Evolutionary conservation across 768 basidiomycete species (phyloP), one percentile per base, ranked within the genome.

Genomic region (Krasilnikovozyma curviuscula): DNA sequence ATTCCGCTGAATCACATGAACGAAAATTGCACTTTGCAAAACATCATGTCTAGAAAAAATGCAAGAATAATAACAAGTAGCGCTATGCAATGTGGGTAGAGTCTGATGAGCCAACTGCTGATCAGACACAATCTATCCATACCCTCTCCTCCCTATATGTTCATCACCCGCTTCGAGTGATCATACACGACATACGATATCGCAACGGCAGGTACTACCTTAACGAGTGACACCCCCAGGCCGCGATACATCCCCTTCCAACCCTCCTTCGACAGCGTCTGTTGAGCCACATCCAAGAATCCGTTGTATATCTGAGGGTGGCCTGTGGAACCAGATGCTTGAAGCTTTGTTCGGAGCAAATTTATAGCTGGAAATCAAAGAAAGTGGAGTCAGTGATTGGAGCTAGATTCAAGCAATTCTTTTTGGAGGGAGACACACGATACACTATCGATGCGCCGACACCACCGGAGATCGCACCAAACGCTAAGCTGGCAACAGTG

Each of bases 191-290:
- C 77, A 66, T 93, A 93, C 52, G 85, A 85, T 66, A 97, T 95
- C 7, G 88, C 91, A 35, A 97, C 91, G 4, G 88, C 80, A 43
- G 91, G 91, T 38, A 93, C 78, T 50, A 97, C 91, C 76, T 97
- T 97, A 40, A 88, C 84, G 57, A 95, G 70, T 21, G 83, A 88
- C 39, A 89, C 89, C 49, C 86, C 74, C 54, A 95, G 67, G 21
- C 91, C 91, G 35, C 65, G 77, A 66, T 97, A 97, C 65, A 95
- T 83, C 1, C 89, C 89, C 57, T 80, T 72, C 82, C 84, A 89
- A 0, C 91, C 88, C 56, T 91, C 89, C 21, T 74, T 73, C 48
- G 72, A 70, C 64, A 80, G 79, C 23, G 88, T 93, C 63, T 78
- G 81, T 35, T 69, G 61, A 21, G 73, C 72, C 10, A 93, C 91